These are phyloP conservation scores for Daldinia sp. DNA, from an alignment of 2,329 filamentous ascomycete genomes.

Conservation along the genomic window DNA sequence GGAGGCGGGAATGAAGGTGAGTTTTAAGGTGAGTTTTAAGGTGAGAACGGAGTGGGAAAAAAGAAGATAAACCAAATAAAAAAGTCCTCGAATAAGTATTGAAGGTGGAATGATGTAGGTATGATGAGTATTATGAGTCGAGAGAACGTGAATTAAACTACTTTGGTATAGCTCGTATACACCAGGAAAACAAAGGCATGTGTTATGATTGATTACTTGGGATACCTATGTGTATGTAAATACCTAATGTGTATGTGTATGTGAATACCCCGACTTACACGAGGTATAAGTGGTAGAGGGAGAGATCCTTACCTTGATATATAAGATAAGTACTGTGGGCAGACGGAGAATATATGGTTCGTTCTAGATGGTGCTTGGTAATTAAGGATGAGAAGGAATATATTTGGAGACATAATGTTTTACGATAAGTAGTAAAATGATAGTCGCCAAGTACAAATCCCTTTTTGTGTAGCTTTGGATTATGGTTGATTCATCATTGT, in stretches of 20 bases:
- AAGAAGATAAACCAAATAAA: not conserved
- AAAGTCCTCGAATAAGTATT: not conserved
- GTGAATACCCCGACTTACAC: too few species aligned
- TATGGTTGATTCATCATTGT: conserved; percentile 31
- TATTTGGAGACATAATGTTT: not conserved
- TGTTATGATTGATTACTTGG: not conserved
- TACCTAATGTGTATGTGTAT: not conserved
- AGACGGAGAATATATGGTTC: not conserved
- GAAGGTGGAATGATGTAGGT: conserved; percentile 35
- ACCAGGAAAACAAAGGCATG: not conserved
- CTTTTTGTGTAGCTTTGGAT: conserved; percentile 20
- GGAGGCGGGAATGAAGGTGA: conserved; percentile 7
- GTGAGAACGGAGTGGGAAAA: conserved; percentile 16
- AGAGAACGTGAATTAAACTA: conserved; percentile 13
- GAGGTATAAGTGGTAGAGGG: too few species aligned
- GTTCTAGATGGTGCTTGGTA: not conserved
- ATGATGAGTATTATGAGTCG: conserved; percentile 17
- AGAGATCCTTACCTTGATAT: not conserved
- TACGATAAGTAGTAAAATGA: not conserved
- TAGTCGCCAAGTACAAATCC: not conserved
- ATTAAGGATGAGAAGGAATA: not conserved
- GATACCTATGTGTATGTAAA: not conserved
- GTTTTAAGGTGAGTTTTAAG: conserved; percentile 18
- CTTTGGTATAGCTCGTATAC: conserved; percentile 11
- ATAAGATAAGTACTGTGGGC: not conserved